Conservation (phyloP, 208 protist species). For the Kentomonas sorsogonicus region DNA sequence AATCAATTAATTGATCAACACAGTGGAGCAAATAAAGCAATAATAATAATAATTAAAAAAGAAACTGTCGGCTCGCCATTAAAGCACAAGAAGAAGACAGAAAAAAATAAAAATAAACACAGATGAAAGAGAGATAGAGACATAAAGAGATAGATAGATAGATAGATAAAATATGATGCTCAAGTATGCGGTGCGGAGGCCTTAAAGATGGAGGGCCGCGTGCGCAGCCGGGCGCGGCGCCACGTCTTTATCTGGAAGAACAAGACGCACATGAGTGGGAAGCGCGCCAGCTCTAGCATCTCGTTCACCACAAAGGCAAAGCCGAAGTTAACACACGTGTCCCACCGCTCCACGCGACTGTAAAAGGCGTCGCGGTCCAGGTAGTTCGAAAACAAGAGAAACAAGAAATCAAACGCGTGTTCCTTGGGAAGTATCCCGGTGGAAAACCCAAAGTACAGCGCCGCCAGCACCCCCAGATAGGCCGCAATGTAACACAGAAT, state of each 20-base stretch:
- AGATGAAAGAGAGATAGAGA: too few relatives aligned
- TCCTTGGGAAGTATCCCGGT: slow-evolving; percentile 66
- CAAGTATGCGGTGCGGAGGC: too few relatives aligned
- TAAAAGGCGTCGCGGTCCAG: slow-evolving; percentile 74
- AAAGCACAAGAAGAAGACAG: too few relatives aligned
- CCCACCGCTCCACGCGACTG: slow-evolving; percentile 67
- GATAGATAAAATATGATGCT: too few relatives aligned
- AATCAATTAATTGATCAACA: slow-evolving; percentile 3
- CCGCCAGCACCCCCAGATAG: slow-evolving; percentile 48
- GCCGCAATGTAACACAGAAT: slow-evolving; percentile 43
- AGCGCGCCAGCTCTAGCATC: slow-evolving; percentile 64
- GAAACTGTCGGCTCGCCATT: too few relatives aligned
- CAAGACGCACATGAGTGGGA: slow-evolving; percentile 70
- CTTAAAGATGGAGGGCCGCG: too few relatives aligned
- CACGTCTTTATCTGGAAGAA: slow-evolving; percentile 69
- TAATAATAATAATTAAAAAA: background rate
- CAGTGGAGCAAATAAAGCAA: background rate
- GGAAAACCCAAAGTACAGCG: slow-evolving; percentile 72
- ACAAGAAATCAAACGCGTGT: slow-evolving; percentile 65
- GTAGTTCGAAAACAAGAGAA: slow-evolving; percentile 46
- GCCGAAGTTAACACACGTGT: slow-evolving; percentile 80
- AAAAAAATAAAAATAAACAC: too few relatives aligned
- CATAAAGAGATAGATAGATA: too few relatives aligned
- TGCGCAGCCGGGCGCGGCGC: too few relatives aligned
- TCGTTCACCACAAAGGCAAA: slow-evolving; percentile 89